Base-by-base conservation (phyloP, 1,284 basidiomycete species). In the Pseudozyma flocculosa region DNA sequence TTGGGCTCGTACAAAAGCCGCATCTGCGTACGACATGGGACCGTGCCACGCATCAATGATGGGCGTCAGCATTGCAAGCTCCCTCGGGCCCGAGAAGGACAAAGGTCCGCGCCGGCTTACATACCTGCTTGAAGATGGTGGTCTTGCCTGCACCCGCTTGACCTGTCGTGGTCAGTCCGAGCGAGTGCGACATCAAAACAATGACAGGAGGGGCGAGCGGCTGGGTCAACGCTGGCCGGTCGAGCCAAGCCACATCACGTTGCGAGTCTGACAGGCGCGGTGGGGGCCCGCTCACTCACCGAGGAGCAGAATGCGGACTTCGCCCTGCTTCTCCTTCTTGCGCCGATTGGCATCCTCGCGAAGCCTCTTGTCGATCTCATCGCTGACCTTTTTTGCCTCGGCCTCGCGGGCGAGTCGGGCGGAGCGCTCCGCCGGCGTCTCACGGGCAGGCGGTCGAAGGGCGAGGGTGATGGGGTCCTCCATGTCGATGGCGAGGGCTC, bases 91-190 rank as follows among this genome's bases (percentile, higher is more conserved):
- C n/a, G n/a, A n/a, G n/a, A n/a, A n/a, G n/a, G n/a, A n/a, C n/a
- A n/a, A n/a, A n/a, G n/a, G n/a, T 26, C 26, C 17, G 19, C 19
- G 30, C 2, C 2, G n/a, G 45, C 43, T 23, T n/a, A 49, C 47
- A 13, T 47, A 29, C 26, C 26, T 29, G 68, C 26, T 71, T 71
- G 22, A 71, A 36, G 14, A 71, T 48, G 7, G 68, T 71, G 2
- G 68, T 69, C 21, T 71, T 71, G 4, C 68, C 68, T 11, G 68
- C 68, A 3, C 53, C 62, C 5, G 66, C 62, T 29, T 71, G 68
- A 1, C 68, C 26, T 29, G 11, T n/a, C n/a, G n/a, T n/a, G n/a
- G n/a, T n/a, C n/a, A n/a, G n/a, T n/a, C n/a, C n/a, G n/a, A n/a
- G n/a, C n/a, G n/a, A n/a, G n/a, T n/a, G n/a, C n/a, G n/a, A n/a